These are phyloP conservation scores for Medicago truncatula DNA, from an alignment of 306 rosid species.

Conservation along the genomic window DNA sequence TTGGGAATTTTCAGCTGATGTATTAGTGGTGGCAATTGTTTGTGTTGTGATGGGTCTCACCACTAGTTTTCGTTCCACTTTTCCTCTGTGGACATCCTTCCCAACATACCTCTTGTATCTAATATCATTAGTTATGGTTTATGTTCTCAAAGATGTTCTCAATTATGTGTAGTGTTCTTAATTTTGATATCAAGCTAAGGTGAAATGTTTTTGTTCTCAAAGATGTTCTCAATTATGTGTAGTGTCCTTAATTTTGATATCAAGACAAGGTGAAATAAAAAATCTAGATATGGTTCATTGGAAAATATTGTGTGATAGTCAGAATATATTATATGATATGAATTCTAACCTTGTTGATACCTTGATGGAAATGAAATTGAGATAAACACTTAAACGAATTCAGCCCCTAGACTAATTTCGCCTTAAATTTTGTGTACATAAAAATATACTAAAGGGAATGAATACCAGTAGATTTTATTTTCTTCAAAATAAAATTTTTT, in stretches of 20 bases:
- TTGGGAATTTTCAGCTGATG: constrained; percentile 73
- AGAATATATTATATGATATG: too few species aligned
- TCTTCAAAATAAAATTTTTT: too few species aligned
- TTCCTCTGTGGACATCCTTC: constrained; percentile 64
- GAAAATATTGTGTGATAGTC: too few species aligned
- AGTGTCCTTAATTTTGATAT: not conserved
- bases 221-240: constrained; percentile 44
- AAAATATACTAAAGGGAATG: too few species aligned
- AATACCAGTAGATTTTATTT: too few species aligned
- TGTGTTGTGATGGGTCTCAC: constrained; percentile 56
- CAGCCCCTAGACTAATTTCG: too few species aligned
- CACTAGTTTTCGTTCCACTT: constrained; percentile 48
- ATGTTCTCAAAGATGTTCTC: constrained; percentile 52
- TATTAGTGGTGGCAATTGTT: constrained; percentile 60
- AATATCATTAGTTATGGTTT: constrained; percentile 53
- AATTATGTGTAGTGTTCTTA: constrained; percentile 17
- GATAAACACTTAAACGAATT: too few species aligned
- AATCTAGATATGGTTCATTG: too few species aligned
- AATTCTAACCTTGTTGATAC: too few species aligned
- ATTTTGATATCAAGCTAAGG: not conserved
- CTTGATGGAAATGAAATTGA: too few species aligned
- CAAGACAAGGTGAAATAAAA: too few species aligned
- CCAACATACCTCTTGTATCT: constrained; percentile 58
- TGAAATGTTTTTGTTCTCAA: constrained; percentile 49
- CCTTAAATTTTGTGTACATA: too few species aligned